Conservation (phyloP, 2,329 filamentous ascomycete genomes). For the Colletotrichum shisoi region DNA sequence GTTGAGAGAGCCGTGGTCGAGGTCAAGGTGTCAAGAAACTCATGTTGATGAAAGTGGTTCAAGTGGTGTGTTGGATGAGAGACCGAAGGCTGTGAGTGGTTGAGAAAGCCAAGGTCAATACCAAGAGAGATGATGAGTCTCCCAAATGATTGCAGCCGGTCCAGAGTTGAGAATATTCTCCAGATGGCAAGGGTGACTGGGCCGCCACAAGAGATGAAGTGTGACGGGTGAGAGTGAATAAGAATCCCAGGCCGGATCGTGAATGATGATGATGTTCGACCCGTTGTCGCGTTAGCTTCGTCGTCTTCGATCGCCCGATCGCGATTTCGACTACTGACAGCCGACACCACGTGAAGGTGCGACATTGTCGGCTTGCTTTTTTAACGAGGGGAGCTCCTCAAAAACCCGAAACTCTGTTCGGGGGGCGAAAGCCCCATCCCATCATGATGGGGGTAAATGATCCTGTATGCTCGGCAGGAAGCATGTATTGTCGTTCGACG, state of each 20-base stretch:
- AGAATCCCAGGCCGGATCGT: background rate
- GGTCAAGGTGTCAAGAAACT: background rate
- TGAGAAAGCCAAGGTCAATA: too few species aligned
- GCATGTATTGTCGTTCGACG: slow-evolving; percentile 1
- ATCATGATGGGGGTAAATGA: background rate
- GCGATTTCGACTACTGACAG: slow-evolving; percentile 17
- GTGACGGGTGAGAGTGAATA: background rate
- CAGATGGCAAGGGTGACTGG: too few species aligned
- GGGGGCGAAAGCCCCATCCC: background rate
- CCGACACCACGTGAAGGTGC: slow-evolving; percentile 28
- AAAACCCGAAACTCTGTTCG: background rate
- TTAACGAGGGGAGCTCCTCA: slow-evolving; percentile 23
- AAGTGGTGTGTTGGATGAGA: too few species aligned
- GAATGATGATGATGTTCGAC: background rate
- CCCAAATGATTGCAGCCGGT: background rate
- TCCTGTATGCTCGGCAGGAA: slow-evolving; percentile 1
- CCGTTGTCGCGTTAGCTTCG: slow-evolving; percentile 21
- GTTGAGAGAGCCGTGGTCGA: background rate
- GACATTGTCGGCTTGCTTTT: slow-evolving; percentile 19
- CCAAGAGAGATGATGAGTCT: background rate
- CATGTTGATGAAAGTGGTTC: background rate
- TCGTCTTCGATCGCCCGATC: slow-evolving; percentile 24
- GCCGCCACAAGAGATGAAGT: background rate
- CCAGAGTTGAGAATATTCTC: background rate
- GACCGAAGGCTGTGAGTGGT: too few species aligned